Conservation (phyloP, 768 basidiomycete genomes). For the Calvatia gigantea region DNA sequence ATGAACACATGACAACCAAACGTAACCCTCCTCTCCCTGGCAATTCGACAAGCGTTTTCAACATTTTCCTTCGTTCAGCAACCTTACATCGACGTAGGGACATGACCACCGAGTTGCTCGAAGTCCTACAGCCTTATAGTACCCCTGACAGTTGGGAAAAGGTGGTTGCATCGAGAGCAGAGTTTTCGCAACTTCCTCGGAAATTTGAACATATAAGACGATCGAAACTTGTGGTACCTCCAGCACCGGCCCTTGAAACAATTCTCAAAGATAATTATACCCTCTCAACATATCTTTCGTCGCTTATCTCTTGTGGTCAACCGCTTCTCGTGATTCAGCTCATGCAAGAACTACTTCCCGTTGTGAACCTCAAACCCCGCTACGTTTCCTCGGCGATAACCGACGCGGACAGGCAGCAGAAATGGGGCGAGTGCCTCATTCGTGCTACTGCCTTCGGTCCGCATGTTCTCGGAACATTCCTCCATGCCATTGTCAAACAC, state of each 20-base stretch:
- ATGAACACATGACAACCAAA: slow-evolving; percentile 51
- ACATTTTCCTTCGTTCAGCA: slow-evolving; percentile 54
- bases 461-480: slow-evolving; percentile 50
- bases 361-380: slow-evolving; percentile 27
- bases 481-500: slow-evolving; percentile 58
- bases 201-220: slow-evolving; percentile 4
- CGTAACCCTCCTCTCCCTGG: slow-evolving; percentile 33
- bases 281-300: slow-evolving; percentile 47
- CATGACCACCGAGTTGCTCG: slow-evolving; percentile 36
- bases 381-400: not conserved
- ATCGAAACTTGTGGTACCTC: not conserved
- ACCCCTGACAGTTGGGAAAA: not conserved
- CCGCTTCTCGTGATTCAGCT: slow-evolving; percentile 40
- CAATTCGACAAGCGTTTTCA: slow-evolving; percentile 19
- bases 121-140: slow-evolving; percentile 20
- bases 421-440: slow-evolving; percentile 18
- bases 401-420: not conserved
- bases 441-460: slow-evolving; percentile 56
- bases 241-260: slow-evolving; percentile 4
- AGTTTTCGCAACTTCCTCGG: slow-evolving; percentile 12
- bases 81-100: slow-evolving; percentile 45
- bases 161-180: not conserved
- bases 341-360: slow-evolving; percentile 57
- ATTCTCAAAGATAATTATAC: slow-evolving; percentile 38
- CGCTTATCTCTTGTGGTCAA: slow-evolving; percentile 48